Evolutionary conservation across 1,284 basidiomycete species (phyloP).

Genomic region (Sparassis latifolia): DNA sequence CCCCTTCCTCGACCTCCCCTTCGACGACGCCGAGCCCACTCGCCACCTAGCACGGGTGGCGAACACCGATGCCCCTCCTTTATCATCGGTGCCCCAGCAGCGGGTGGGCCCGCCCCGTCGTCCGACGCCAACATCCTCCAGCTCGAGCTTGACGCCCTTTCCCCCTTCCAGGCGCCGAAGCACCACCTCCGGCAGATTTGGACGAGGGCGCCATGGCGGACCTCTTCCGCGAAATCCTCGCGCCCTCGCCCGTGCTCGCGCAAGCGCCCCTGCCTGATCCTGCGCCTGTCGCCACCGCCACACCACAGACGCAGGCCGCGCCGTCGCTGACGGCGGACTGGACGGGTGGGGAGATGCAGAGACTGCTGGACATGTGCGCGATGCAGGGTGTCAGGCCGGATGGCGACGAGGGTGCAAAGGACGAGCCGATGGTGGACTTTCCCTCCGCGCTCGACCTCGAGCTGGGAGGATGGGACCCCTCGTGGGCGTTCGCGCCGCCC

Average conservation of each 20-base stretch:
- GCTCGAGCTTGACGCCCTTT: constrained; percentile 21
- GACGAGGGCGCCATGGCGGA: constrained; percentile 58
- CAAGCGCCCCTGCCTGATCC: constrained; percentile 26
- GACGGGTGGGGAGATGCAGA: constrained; percentile 57
- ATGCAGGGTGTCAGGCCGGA: constrained; percentile 33
- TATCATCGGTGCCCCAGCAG: constrained; percentile 74
- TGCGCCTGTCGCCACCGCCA: constrained; percentile 7
- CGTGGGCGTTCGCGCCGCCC: constrained; percentile 6
- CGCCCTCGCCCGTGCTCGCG: constrained; percentile 40
- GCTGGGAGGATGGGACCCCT: constrained; percentile 27
- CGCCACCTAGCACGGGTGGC: constrained; percentile 93
- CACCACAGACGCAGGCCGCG: constrained; percentile 14
- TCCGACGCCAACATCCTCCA: constrained; percentile 20
- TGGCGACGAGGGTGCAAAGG: constrained; percentile 9
- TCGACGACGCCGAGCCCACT: constrained; percentile 57
- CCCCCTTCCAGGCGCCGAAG: constrained; percentile 11
- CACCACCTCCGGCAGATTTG: constrained; percentile 23
- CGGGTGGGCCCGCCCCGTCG: constrained; percentile 58
- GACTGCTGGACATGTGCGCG: constrained; percentile 42
- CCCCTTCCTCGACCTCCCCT: constrained; percentile 21
- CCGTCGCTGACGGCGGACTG: constrained; percentile 22
- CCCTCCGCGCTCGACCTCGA: constrained; percentile 31
- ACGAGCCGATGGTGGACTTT: constrained; percentile 23
- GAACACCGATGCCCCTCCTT: constrained; percentile 54
- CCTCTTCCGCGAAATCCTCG: constrained; percentile 63